Evolutionary conservation across 768 basidiomycete species (phyloP), one percentile per base, ranked within the genome.

Genomic region (Naganishia friedmannii): DNA sequence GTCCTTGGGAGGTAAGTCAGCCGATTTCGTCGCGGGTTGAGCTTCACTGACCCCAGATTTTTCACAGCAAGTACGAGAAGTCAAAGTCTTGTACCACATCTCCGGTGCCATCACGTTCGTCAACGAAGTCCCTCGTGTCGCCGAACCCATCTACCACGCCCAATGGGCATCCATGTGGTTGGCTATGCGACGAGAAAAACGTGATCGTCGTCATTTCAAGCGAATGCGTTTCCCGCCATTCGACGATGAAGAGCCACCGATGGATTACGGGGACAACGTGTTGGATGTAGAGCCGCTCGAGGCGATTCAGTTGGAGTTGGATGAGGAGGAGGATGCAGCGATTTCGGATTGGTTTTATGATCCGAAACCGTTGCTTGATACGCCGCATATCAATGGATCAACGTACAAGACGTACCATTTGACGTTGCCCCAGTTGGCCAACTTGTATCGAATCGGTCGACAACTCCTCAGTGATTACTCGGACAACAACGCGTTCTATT

Each of bases 151-250:
- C 12, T 98, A 96, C 82, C 96, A 99, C 80, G 93, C 96, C 0
- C 96, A 98, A 77, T 99, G 96, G 96, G 94, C 92, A 79, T 91
- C 92, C 6, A 99, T 99, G 96, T 99, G 96, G 96, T 84, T 99
- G 55, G 95, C 96, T 13, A 99, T 99, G 96, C 86, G 96, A 71
- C 85, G 96, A 72, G 96, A 99, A 83, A 99, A 99, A 85, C 87
- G 96, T 69, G 96, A 99, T 80, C 90, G 96, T 79, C 85, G 95
- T 70, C 96, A 99, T 82, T 99, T 99, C 85, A 99, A 99, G 84
- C 92, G 96, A 55, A 97, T 99, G 93, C 88, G 95, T 28, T 99
- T 98, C 83, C 96, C 96, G 28, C 96, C 95, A 0, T 99, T 98
- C 79, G 96, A 99, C 78, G 96, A 98, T 78, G 95, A 99, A 83